Percentiles rank a stretch among this genome's conserved stretches.
These are phyloP conservation scores for Gossypium gossypioides DNA, from an alignment of 441 rosid genomes.

Conservation along the genomic window DNA sequence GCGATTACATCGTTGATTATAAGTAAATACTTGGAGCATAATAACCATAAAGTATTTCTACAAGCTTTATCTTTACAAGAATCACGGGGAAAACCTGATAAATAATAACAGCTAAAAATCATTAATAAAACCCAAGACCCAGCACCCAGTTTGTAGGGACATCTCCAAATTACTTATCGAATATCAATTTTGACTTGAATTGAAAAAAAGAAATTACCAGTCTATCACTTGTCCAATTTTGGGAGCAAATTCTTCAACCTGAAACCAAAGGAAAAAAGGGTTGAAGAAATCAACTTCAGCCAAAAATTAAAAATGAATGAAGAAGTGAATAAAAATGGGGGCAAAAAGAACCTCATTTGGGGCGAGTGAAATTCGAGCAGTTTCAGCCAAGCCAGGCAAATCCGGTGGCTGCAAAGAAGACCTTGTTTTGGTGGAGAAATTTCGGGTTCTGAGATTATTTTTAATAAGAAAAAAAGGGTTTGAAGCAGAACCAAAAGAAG, in stretches of 20 bases:
- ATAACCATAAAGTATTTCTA: neutral
- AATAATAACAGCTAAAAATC: neutral
- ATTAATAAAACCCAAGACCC: neutral
- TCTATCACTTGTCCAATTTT: conserved; percentile 46
- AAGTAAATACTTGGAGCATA: neutral
- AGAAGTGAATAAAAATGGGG: neutral
- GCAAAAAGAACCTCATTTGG: conserved; percentile 37
- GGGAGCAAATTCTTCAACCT: conserved; percentile 10
- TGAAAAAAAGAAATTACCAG: conserved; percentile 31
- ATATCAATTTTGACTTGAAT: neutral
- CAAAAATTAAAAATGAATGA: neutral
- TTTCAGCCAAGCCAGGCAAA: conserved; percentile 53
- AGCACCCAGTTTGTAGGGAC: neutral
- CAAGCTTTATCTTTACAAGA: neutral
- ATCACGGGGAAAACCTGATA: neutral
- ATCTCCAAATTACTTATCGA: neutral
- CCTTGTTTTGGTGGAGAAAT: conserved; percentile 17
- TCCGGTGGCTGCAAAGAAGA: conserved; percentile 52
- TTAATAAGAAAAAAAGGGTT: neutral
- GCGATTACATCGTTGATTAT: neutral
- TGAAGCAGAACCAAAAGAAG: conserved; percentile 6
- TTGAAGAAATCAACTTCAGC: neutral
- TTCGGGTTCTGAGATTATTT: conserved; percentile 4
- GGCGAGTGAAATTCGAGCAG: conserved; percentile 68
- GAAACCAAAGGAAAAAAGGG: conserved; percentile 6